A percentile compares a stretch with the other conserved stretches of the same genome.
Evolutionary conservation across 2,329 filamentous ascomycete genomes (phyloP).

Genomic region (Colletotrichum sp.): DNA sequence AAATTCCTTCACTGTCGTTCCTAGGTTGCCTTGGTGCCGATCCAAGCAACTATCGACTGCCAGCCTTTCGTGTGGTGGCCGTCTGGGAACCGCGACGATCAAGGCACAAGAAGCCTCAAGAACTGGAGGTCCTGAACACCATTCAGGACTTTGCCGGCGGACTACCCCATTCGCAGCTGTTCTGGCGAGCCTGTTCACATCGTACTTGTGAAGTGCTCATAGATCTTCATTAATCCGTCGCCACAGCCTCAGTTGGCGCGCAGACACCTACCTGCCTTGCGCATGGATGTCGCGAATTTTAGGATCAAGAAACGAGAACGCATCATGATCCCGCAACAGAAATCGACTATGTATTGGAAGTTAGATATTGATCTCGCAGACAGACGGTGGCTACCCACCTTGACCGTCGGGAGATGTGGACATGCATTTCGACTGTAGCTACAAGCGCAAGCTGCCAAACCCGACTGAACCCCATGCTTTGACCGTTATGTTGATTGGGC

Average conservation of each 20-base stretch:
- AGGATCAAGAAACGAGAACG: not conserved
- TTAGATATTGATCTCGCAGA: not conserved
- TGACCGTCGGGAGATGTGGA: not conserved
- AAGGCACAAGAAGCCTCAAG: not conserved
- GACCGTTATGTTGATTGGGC: not conserved
- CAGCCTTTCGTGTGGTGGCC: not conserved
- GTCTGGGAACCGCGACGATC: not conserved
- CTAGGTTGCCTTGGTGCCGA: not conserved
- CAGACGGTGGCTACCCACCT: not conserved
- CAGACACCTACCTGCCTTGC: not conserved
- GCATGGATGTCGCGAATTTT: not conserved
- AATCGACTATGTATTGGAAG: not conserved
- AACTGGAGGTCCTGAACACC: not conserved
- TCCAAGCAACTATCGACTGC: not conserved
- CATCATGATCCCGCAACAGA: not conserved
- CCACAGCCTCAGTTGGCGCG: not conserved
- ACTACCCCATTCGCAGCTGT: not conserved
- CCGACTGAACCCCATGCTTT: slow-evolving; percentile 5
- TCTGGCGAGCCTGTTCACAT: not conserved
- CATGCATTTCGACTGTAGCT: slow-evolving; percentile 5
- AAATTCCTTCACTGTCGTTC: not conserved
- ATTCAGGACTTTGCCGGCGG: not conserved
- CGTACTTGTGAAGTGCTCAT: not conserved
- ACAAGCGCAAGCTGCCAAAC: not conserved
- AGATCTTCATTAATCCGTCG: not conserved